Percentiles rank a stretch among this genome's conserved stretches.
Evolutionary conservation across 768 basidiomycete species (phyloP).

Genomic region (Gloeostereum incarnatum): DNA sequence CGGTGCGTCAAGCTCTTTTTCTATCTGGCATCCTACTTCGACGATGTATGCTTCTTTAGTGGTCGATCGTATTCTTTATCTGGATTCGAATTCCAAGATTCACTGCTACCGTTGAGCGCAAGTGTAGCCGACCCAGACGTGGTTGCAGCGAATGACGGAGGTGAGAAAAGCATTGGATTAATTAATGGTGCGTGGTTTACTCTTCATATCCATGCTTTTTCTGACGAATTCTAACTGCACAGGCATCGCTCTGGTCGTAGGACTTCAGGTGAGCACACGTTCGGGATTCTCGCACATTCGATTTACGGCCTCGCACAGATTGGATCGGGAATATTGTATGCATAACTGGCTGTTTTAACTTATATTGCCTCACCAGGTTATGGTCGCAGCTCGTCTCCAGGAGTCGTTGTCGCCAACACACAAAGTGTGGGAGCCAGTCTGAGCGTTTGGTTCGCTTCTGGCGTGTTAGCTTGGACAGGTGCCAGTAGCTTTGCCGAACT

Average conservation of each 20-base stretch:
- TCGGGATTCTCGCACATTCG: slow-evolving; percentile 1
- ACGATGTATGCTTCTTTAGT: slow-evolving; percentile 14
- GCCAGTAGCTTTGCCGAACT: slow-evolving; percentile 91
- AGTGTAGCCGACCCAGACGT: slow-evolving; percentile 67
- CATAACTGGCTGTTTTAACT: not conserved
- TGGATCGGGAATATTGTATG: slow-evolving; percentile 91
- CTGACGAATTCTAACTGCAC: not conserved
- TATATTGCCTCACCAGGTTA: not conserved
- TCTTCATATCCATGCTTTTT: slow-evolving; percentile 1
- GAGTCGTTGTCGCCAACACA: slow-evolving; percentile 83
- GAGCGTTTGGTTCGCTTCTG: slow-evolving; percentile 75
- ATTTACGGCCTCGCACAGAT: slow-evolving; percentile 33
- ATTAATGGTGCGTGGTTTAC: slow-evolving; percentile 52
- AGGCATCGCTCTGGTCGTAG: slow-evolving; percentile 85
- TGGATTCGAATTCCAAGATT: slow-evolving; percentile 72
- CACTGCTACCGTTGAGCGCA: slow-evolving; percentile 67
- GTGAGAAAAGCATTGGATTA: slow-evolving; percentile 69
- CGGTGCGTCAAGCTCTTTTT: slow-evolving; percentile 18
- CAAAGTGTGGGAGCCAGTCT: slow-evolving; percentile 88
- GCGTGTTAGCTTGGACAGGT: slow-evolving; percentile 89
- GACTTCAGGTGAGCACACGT: slow-evolving; percentile 51
- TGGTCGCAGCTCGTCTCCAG: slow-evolving; percentile 71
- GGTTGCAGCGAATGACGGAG: slow-evolving; percentile 20
- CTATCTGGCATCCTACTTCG: not conserved
- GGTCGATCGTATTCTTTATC: slow-evolving; percentile 60